Base-by-base conservation (phyloP, 257 asterid genomes). In the Solanum peruvianum region DNA sequence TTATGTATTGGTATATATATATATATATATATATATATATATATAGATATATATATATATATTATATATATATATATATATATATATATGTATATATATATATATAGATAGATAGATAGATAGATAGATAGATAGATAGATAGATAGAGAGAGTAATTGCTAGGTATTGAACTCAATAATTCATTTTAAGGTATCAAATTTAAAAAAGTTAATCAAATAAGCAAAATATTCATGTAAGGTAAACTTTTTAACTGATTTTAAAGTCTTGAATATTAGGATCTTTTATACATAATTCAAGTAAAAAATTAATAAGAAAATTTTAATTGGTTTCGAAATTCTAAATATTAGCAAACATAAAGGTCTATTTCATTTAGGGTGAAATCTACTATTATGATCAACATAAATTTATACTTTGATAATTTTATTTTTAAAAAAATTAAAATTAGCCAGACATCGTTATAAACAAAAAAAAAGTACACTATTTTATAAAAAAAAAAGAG, bases 91-190 rank as follows among this genome's bases (percentile, higher is more conserved):
- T 33, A 33, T 33, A 33, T 33, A 31, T 31, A 31, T 33, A 33
- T 33, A 33, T 33, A 33, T 33, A 33, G 1, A 35, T 35, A 52
- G 18, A 52, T 18, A 52, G 3, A 3, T 31, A 31, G 0, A 31
- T 0, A 31, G 4, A 31, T 0, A 31, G 4, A 31, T 0, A 33
- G 35, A 33, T 0, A 33, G 1, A 33, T 1, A 33, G 35, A 3
- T 4, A 33, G 35, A 33, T 4, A 23, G n/a, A 23, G 18, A 52
- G n/a, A 52, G 18, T 6, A 18, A 52, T 52, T 52, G 10, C 62
- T 52, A 52, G n/a, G 62, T 18, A 52, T 52, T 52, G 18, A 52
- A 18, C 23, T 52, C 23, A 52, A 52, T 16, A 52, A 52, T 52
- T 52, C 62, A 16, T 52, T 52, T 16, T 52, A 52, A 52, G 62